Percentiles rank a stretch among this genome's conserved stretches.
Evolutionary conservation across 2,329 filamentous ascomycete species (phyloP).

Genomic region (Neofusicoccum cordaticola): DNA sequence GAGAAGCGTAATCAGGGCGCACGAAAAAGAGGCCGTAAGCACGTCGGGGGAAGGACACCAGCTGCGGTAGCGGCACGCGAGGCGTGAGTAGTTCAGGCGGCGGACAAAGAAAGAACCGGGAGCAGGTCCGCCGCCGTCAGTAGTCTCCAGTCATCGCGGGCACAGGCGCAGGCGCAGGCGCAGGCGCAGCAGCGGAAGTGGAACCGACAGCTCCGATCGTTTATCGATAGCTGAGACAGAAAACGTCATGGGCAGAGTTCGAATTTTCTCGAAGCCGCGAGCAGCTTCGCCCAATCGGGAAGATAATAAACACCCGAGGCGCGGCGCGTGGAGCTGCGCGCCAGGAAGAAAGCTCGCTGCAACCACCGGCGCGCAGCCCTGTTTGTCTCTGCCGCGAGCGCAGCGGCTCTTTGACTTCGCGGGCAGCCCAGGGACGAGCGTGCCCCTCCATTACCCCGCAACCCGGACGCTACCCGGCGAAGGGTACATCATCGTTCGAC

Average conservation of each 20-base stretch:
- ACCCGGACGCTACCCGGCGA: neutral
- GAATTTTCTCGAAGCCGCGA: constrained; percentile 15
- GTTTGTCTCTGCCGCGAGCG: neutral
- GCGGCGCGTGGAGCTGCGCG: neutral
- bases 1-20: neutral
- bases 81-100: neutral
- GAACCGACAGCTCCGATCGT: neutral
- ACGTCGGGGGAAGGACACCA: constrained; percentile 1
- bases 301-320: constrained; percentile 11
- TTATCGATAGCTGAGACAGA: constrained; percentile 3
- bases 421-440: neutral
- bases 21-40: neutral
- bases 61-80: constrained; percentile 6
- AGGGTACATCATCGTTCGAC: neutral
- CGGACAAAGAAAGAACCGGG: neutral
- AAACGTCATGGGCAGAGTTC: constrained; percentile 6
- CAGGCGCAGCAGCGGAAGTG: neutral
- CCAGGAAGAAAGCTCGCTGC: neutral
- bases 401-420: neutral
- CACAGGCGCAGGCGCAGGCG: neutral
- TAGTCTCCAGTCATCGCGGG: no score
- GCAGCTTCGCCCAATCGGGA: constrained; percentile 13
- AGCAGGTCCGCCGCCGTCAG: neutral
- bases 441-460: constrained; percentile 3
- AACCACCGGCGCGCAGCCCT: neutral